These are phyloP conservation scores for Bromus sterilis DNA, from an alignment of 176 grass and related monocot genomes.

Conservation along the genomic window DNA sequence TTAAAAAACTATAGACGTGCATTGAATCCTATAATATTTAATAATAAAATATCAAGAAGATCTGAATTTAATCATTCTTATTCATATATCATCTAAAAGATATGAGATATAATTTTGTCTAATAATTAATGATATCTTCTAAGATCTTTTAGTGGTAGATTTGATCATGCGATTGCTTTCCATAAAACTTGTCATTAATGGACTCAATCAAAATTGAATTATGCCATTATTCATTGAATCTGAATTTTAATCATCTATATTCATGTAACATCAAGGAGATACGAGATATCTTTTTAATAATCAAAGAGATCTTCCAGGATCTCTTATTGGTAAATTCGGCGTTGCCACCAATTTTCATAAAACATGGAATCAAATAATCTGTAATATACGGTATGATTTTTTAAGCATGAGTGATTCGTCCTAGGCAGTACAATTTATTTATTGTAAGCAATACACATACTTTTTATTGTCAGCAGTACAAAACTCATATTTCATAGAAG, in stretches of 20 bases:
- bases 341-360: neutral
- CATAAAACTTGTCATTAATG: neutral
- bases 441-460: too few species aligned
- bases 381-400: too few species aligned
- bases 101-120: neutral
- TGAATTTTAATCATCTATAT: neutral
- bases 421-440: too few species aligned
- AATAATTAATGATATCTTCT: neutral
- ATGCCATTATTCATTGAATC: neutral
- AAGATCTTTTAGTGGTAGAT: neutral
- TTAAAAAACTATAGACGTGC: neutral
- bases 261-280: neutral
- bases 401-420: too few species aligned
- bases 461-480: too few species aligned
- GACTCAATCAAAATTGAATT: neutral
- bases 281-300: neutral
- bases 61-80: neutral
- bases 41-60: neutral
- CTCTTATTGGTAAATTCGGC: neutral
- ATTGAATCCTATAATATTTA: neutral
- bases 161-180: neutral
- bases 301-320: neutral
- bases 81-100: neutral
- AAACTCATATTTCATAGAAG: too few species aligned
- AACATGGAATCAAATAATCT: neutral